Evolutionary conservation across 163 green algal genomes (phyloP).

Genomic region (Chlamydomonas reinhardtii): DNA sequence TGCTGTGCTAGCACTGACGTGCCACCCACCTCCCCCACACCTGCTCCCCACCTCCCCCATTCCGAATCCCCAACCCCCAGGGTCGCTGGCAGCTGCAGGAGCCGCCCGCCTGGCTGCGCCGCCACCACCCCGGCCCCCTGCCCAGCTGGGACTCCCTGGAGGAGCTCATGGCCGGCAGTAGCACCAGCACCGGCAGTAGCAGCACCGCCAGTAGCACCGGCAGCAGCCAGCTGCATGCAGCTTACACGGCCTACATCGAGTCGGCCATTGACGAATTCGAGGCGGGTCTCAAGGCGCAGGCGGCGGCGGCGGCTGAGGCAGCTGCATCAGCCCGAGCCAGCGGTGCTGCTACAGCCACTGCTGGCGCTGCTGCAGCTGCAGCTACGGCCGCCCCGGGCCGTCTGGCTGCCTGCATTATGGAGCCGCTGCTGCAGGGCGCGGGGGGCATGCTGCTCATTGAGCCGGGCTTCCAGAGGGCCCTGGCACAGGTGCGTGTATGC

Average conservation of each 20-base stretch:
- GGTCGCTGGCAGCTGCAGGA: conserved; percentile 39
- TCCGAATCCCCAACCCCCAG: neutral
- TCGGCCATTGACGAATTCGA: conserved; percentile 59
- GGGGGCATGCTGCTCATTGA: conserved; percentile 96
- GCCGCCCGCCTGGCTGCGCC: conserved; percentile 37
- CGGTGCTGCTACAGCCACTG: neutral
- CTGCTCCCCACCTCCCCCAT: neutral
- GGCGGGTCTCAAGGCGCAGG: neutral
- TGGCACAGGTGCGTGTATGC: conserved; percentile 69
- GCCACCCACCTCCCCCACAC: neutral
- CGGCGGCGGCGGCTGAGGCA: no score
- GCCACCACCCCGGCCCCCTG: neutral
- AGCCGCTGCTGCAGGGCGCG: conserved; percentile 91
- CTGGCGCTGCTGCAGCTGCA: neutral
- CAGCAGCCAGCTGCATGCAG: neutral
- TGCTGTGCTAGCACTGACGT: no score
- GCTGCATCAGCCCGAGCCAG: no score
- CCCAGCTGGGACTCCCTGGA: conserved; percentile 45
- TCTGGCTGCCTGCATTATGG: conserved; percentile 74
- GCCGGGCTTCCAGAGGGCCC: conserved; percentile 86
- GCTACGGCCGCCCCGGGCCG: conserved; percentile 30
- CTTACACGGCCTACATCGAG: conserved; percentile 63
- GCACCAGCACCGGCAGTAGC: neutral
- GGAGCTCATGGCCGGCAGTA: conserved; percentile 10
- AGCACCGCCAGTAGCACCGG: neutral